Conservation (phyloP, 2,329 filamentous ascomycete species). For the Sarocladium kiliense region DNA sequence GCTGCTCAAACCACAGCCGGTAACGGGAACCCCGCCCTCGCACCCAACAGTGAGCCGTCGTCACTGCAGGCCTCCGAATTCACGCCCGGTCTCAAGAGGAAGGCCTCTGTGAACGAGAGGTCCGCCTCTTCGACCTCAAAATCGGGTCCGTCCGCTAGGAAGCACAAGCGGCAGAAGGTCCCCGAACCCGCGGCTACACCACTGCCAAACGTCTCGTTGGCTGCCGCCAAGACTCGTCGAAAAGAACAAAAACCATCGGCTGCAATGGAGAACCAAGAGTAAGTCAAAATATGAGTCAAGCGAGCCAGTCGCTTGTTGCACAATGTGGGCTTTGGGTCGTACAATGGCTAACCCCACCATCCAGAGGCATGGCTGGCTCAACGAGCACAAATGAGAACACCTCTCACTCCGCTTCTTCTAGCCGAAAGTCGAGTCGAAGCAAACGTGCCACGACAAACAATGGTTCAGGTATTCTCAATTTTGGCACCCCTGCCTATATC, state of each 20-base stretch:
- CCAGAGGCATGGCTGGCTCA: constrained; percentile 39
- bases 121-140: constrained; percentile 25
- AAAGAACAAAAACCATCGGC: constrained; percentile 58
- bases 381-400: constrained; percentile 7
- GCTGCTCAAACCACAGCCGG: constrained; percentile 34
- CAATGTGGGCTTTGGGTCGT: not conserved
- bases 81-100: constrained; percentile 56
- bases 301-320: not conserved
- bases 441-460: constrained; percentile 43
- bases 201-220: constrained; percentile 22
- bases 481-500: not conserved
- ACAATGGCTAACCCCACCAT: constrained; percentile 12
- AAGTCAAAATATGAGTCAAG: constrained; percentile 21
- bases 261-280: constrained; percentile 73
- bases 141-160: constrained; percentile 42
- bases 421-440: constrained; percentile 66
- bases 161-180: constrained; percentile 68
- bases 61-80: constrained; percentile 24
- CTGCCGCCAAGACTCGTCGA: constrained; percentile 43
- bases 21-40: constrained; percentile 27
- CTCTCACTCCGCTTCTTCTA: constrained; percentile 56
- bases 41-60: not conserved
- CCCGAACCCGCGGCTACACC: constrained; percentile 39
- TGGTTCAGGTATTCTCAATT: constrained; percentile 29
- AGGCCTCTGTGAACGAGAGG: constrained; percentile 47